Percentiles rank a stretch among this genome's conserved stretches.
phyloP scores from a whole-genome alignment of 2,329 filamentous ascomycete genomes.

The Fusarium sarcochroum region DNA sequence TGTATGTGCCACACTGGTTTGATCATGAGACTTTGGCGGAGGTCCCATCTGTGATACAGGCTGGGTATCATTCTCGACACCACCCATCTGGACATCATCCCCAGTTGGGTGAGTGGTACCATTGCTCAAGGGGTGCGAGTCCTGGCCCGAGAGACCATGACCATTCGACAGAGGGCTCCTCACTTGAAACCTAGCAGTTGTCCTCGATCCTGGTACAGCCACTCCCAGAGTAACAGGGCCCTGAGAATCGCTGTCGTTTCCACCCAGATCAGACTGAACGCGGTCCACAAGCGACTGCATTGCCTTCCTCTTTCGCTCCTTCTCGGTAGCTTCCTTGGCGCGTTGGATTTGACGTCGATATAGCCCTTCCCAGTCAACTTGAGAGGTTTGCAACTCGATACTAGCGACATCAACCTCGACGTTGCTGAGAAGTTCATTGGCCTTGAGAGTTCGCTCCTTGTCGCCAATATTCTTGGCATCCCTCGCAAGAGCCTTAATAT shows the following conservation, averaged over 20 bases:
- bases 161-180: slow-evolving; percentile 73
- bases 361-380: slow-evolving; percentile 85
- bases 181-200: slow-evolving; percentile 68
- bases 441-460: slow-evolving; percentile 84
- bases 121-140: slow-evolving; percentile 64
- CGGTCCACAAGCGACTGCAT: slow-evolving; percentile 68
- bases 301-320: slow-evolving; percentile 73
- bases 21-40: slow-evolving; percentile 58
- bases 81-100: slow-evolving; percentile 71
- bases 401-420: slow-evolving; percentile 92
- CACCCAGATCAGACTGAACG: slow-evolving; percentile 65
- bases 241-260: slow-evolving; percentile 68
- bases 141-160: slow-evolving; percentile 56
- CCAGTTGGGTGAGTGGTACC: slow-evolving; percentile 66
- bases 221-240: slow-evolving; percentile 75
- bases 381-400: slow-evolving; percentile 76
- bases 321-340: slow-evolving; percentile 70
- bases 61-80: slow-evolving; percentile 63
- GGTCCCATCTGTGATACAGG: slow-evolving; percentile 67
- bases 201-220: slow-evolving; percentile 68
- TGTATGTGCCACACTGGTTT: slow-evolving; percentile 57
- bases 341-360: slow-evolving; percentile 80
- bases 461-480: slow-evolving; percentile 89
- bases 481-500: slow-evolving; percentile 86
- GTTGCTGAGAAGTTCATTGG: slow-evolving; percentile 91